phyloP scores from a whole-genome alignment of 768 basidiomycete species.

The Kwoniella mangroviensis region DNA sequence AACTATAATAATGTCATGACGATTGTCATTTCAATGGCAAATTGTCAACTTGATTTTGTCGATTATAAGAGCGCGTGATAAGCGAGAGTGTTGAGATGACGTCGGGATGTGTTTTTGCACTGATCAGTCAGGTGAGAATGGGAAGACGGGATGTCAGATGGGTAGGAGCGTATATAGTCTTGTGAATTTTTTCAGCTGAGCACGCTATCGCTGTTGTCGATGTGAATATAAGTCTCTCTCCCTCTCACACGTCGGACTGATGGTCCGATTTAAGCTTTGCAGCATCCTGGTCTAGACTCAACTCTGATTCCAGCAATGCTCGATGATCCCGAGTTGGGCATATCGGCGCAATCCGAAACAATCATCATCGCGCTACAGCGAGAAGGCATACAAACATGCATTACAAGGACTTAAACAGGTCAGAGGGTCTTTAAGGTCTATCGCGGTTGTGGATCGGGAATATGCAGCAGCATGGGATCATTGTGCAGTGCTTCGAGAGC shows the following conservation, averaged over 20 bases:
- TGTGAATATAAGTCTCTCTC: not conserved
- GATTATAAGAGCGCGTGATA: not conserved
- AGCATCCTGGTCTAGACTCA: not conserved
- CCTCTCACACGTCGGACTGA: not conserved
- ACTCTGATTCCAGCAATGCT: not conserved
- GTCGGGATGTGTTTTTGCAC: not conserved
- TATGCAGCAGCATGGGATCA: no score
- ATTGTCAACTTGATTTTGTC: not conserved
- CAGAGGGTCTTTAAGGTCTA: no score
- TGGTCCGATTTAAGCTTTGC: not conserved
- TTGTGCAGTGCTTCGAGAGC: no score
- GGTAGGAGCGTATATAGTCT: no score
- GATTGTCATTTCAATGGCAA: not conserved
- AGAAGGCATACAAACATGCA: no score
- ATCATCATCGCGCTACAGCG: no score
- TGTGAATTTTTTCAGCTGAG: no score
- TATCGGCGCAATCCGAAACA: no score
- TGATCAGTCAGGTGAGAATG: not conserved
- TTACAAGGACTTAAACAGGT: no score
- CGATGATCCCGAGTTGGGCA: no score
- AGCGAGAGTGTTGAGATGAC: constrained; percentile 2
- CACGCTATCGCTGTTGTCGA: not conserved
- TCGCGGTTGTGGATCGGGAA: no score
- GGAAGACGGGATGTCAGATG: not conserved
- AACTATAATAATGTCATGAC: not conserved